Percentiles rank a stretch among this genome's conserved stretches.
Evolutionary conservation across 2,329 filamentous ascomycete species (phyloP).

Genomic region (Colletotrichum sidae): DNA sequence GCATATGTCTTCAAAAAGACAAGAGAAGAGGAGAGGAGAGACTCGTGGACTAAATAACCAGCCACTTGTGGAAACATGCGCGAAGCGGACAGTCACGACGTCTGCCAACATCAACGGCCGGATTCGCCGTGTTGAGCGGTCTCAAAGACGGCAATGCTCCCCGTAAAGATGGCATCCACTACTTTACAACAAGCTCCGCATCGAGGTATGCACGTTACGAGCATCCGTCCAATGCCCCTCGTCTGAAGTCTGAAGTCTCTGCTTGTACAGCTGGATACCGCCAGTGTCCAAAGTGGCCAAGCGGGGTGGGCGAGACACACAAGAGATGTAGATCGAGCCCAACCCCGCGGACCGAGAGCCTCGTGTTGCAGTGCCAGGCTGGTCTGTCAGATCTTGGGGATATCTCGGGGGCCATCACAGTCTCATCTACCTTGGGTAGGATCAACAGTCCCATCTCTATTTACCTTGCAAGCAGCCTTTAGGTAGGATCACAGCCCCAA

Average conservation of each 20-base stretch:
- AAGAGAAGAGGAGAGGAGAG: not conserved
- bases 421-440: not conserved
- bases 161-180: constrained; percentile 13
- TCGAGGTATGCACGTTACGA: constrained; percentile 15
- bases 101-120: too few species aligned
- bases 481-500: too few species aligned
- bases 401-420: constrained; percentile 27
- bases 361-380: not conserved
- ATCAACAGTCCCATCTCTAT: not conserved
- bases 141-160: not conserved
- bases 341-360: constrained; percentile 2
- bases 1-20: not conserved
- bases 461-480: too few species aligned
- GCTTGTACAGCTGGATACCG: too few species aligned
- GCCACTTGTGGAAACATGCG: not conserved
- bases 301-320: constrained; percentile 15
- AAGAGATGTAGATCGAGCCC: not conserved
- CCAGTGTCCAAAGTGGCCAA: constrained; percentile 2
- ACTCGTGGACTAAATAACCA: constrained; percentile 23
- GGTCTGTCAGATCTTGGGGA: constrained; percentile 16
- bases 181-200: constrained; percentile 24
- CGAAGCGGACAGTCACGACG: constrained; percentile 15
- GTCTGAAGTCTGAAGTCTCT: not conserved
- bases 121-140: too few species aligned
- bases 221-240: not conserved